Base-by-base conservation (phyloP, 2,329 filamentous ascomycete species). In the Periconia macrospinosa region DNA sequence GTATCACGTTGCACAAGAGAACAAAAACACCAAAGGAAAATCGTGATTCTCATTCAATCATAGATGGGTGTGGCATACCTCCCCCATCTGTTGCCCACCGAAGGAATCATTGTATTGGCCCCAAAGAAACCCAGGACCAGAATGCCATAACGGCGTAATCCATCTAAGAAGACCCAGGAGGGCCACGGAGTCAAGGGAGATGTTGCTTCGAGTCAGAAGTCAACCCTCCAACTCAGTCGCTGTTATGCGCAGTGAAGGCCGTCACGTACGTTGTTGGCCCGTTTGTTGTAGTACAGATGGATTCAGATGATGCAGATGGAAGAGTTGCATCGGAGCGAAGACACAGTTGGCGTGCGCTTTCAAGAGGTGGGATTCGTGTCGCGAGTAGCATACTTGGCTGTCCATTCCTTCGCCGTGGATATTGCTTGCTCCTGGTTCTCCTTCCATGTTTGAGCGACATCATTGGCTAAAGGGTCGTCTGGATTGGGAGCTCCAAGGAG, bases 361-460 rank as follows among this genome's bases (percentile, higher is more conserved):
- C 33, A 37, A 37, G 33, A 14, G 15, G 33, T n/a, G 5, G 11
- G 15, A 37, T n/a, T 37, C 11, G 33, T 37, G 33, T 37, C 33
- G 11, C 33, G 42, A 18, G 71, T 71, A 9, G 92, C 92, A 72
- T 94, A 91, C 65, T 88, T 87, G 73, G 83, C 82, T 13, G 94
- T 97, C 93, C 94, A 97, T 69, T 96, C 91, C 69, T 84, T 88
- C 15, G 93, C 93, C 8, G 92, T 97, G 61, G 89, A 86, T 66
- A 99, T 97, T 20, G 94, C 94, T 45, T 90, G 91, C 60, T 87
- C 86, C 76, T 97, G 91, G 69, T 99, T 88, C 69, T 97, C 92
- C 80, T 97, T 97, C 94, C 94, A 99, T 71, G 89, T 88, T 80
- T 97, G 95, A 35, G 94, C 94, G 41, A 99, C 94, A 62, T 99